Base-by-base conservation (phyloP, 2,329 filamentous ascomycete genomes). In the Sporothrix inflata region DNA sequence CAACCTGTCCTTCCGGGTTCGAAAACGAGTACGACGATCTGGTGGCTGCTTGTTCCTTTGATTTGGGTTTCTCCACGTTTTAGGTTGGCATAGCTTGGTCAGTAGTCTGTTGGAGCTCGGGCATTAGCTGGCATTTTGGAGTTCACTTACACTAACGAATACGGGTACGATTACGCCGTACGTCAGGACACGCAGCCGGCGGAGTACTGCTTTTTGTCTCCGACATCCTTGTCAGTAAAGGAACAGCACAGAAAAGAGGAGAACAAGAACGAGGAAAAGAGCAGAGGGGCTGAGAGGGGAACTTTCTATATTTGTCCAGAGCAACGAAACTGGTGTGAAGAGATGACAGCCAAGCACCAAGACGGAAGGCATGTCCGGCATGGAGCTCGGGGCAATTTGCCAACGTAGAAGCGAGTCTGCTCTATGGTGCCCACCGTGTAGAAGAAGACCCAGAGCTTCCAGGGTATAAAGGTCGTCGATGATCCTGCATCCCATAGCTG, bases 81-180 rank as follows among this genome's bases (percentile, higher is more conserved):
- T 40, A 19, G 30, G 30, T 21, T 16, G 34, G 30, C n/a, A 34
- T 63, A 42, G 38, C 7, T 57, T 57, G 27, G 34, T 30, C 27
- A 4, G n/a, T 42, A 24, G 57, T 42, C 19, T 21, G 34, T 24
- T 63, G n/a, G n/a, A 61, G 7, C 8, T 12, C 7, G 9, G 16
- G 30, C 34, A 30, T 61, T 21, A 24, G 34, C 57, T 21, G 55
- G n/a, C 9, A 12, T 12, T 40, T 9, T 24, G 34, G 19, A 24
- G 34, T 9, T 42, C 34, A 19, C 30, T 24, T 21, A 19, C 34
- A 42, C 57, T 63, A 63, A 24, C 57, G 57, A 63, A 63, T 63
- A 63, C 57, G 57, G 57, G n/a, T 63, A 63, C 57, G 57, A 63
- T 24, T 42, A 63, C 57, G 38, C 34, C 53, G 14, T 34, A 57